Base-by-base conservation (phyloP, 768 basidiomycete genomes). In the Leccinum incarnatum region DNA sequence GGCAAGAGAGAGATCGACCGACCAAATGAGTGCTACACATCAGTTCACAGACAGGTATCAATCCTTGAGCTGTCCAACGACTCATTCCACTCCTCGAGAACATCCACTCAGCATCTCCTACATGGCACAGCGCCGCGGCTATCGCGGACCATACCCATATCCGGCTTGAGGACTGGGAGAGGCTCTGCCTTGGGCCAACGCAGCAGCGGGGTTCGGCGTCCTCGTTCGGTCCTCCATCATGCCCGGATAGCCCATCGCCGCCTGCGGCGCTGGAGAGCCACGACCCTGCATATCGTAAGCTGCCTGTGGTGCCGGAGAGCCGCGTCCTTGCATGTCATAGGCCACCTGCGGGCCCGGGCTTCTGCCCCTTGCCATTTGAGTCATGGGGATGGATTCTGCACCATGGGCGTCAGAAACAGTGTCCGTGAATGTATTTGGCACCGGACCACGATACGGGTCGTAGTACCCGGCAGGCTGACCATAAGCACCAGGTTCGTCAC, bases 401-500 rank as follows among this genome's bases (percentile, higher is more conserved):
- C 72, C 74, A n/a, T 69, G 67, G 2, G 55, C 68, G 46, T 72
- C 72, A 3, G 72, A 11, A 2, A 64, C 34, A 30, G 64, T 58
- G 36, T 86, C 81, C 50, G 80, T 77, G 51, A 91, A 78, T 2
- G 88, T 79, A 53, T 81, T 81, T 6, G 88, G 87, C 19, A 87
- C 75, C n/a, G 90, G 87, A 2, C 88, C 89, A 27, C 82, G 80
- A 71, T 94, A 93, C 21, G 91, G 91, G 71, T 94, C 92, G 64
- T 91, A 89, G 69, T 84, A 93, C 36, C 74, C 77, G 1, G 64
- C 78, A 1, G 68, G 56, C 51, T 75, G 78, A 5, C 71, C 69
- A 19, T 72, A 71, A 10, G 73, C 67, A 32, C 67, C 72, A 0
- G 89, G 88, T 59, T 93, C 89, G 65, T 93, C 91, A 55, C 72